phyloP scores from a whole-genome alignment of 352 stramenopile genomes.

The Thalassiosira mediterranea region DNA sequence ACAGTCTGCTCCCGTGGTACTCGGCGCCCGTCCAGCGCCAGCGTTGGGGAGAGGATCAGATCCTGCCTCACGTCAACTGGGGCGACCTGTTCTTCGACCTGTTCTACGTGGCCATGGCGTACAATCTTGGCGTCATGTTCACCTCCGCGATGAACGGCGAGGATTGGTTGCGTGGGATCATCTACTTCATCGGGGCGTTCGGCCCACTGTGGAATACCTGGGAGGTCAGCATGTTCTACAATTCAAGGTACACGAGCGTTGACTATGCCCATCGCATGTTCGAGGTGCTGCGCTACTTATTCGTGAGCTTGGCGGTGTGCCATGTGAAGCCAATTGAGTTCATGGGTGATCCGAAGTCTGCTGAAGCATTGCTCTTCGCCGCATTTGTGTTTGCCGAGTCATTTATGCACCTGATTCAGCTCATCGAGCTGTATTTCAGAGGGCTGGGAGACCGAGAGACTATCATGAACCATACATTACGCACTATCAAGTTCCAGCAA shows the following conservation, averaged over 20 bases:
- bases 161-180: slow-evolving; percentile 14
- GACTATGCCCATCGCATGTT: slow-evolving; percentile 49
- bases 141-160: slow-evolving; percentile 11
- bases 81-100: slow-evolving; percentile 23
- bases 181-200: slow-evolving; percentile 47
- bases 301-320: slow-evolving; percentile 15
- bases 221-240: slow-evolving; percentile 29
- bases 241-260: slow-evolving; percentile 24
- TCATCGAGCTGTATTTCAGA: slow-evolving; percentile 26
- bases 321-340: slow-evolving; percentile 20
- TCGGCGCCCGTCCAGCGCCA: slow-evolving; percentile 51
- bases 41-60: slow-evolving; percentile 50
- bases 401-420: slow-evolving; percentile 14
- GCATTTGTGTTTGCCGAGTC: slow-evolving; percentile 25
- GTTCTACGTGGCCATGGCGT: slow-evolving; percentile 27
- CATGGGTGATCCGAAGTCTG: slow-evolving; percentile 14
- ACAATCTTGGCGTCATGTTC: slow-evolving; percentile 42
- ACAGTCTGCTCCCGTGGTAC: slow-evolving; percentile 29
- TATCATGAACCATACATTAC: slow-evolving; percentile 28
- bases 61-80: slow-evolving; percentile 43
- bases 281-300: slow-evolving; percentile 27
- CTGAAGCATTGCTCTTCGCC: slow-evolving; percentile 2
- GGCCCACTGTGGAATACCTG: slow-evolving; percentile 31
- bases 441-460: slow-evolving; percentile 21
- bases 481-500: slow-evolving; percentile 14